Base-by-base conservation (phyloP, 2,329 filamentous ascomycete species). In the Penicillium nordicum region DNA sequence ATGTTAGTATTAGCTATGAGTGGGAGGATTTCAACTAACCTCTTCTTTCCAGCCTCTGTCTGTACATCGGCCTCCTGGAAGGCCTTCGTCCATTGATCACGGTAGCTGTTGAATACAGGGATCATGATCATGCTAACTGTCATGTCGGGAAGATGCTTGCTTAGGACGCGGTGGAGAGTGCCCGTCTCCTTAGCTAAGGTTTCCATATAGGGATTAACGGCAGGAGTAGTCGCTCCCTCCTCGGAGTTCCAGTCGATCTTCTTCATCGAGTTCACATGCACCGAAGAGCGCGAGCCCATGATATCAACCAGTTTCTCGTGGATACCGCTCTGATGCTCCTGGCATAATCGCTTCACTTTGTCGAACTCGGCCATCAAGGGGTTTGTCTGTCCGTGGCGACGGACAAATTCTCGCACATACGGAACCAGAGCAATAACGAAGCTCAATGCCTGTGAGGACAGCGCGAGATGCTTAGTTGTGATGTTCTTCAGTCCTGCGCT, bases 401-500 rank as follows among this genome's bases (percentile, higher is more conserved):
- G 88, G 23, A 95, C 86, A 65, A 95, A 96, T 74, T 97, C 94
- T 43, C 93, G 86, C 29, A 97, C 83, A 69, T 97, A 92, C 0
- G 94, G 93, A 5, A 96, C 87, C 1, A 97, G 79, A 0, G 90
- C 86, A 25, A 92, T 89, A 44, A 96, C 86, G 71, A 99, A 97
- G 43, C 88, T 88, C 21, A 97, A 77, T 0, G 92, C 89, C 72
- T 97, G 93, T 0, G 89, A 92, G 2, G 94, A 92, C 18, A 97
- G 84, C 0, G 94, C 92, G 1, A 99, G 83, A 74, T 99, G 93
- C 67, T 94, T 94, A 0, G 94, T 96, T 0, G 90, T 96, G 71
- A 99, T 99, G 68, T 97, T 97, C 72, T 92, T 96, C 21, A 99
- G 79, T 0, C 93, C 93, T 1, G 92, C 94, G 25, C 89, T 92